Percentiles rank a stretch among this genome's conserved stretches.
Evolutionary conservation across 441 rosid genomes (phyloP).

Genomic region (Monsonia emarginata): DNA sequence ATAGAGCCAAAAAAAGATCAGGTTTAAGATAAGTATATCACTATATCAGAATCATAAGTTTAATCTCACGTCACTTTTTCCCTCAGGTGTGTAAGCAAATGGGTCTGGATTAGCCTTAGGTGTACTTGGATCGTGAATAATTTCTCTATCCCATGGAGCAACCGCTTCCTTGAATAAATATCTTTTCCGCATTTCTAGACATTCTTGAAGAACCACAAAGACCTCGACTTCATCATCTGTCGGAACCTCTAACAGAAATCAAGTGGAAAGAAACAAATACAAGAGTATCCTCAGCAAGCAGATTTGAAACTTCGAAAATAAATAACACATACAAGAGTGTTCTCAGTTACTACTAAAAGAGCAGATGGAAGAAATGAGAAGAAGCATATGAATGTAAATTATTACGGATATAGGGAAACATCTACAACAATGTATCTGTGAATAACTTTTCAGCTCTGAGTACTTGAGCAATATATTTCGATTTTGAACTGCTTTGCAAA

Average conservation of each 20-base stretch:
- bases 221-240: constrained; percentile 80
- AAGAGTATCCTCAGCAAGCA: background rate
- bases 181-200: constrained; percentile 76
- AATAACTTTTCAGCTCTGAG: background rate
- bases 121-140: constrained; percentile 86
- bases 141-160: constrained; percentile 96
- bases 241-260: constrained; percentile 53
- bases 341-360: background rate
- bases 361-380: background rate
- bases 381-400: background rate
- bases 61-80: constrained; percentile 64
- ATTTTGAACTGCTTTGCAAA: background rate
- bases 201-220: constrained; percentile 72
- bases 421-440: background rate
- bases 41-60: background rate
- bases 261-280: background rate
- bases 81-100: constrained; percentile 60
- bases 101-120: constrained; percentile 90
- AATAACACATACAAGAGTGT: background rate
- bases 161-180: constrained; percentile 71
- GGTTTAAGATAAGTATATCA: background rate
- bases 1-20: constrained; percentile 5
- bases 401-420: background rate
- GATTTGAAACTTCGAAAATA: background rate
- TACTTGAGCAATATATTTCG: background rate